A percentile compares a stretch with the other conserved stretches of the same genome.
Conservation (phyloP, 208 protist species). For the Leishmania lainsoni region DNA sequence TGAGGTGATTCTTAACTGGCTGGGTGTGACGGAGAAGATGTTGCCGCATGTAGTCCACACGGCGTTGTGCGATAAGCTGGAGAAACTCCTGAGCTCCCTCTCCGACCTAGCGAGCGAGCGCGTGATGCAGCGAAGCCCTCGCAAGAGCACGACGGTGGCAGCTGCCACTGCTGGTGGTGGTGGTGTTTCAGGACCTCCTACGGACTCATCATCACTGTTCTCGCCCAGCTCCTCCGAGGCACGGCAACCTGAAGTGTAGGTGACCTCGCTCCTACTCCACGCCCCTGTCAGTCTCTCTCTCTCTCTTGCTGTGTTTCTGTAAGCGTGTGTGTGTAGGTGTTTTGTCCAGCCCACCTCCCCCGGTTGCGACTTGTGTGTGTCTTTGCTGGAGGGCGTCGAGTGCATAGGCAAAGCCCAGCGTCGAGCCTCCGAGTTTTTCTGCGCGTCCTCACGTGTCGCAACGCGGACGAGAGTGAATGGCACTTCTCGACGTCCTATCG, state of each 20-base stretch:
- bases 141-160: too few relatives aligned
- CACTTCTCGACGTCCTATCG: too few relatives aligned
- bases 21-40: conserved; percentile 88
- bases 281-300: not conserved
- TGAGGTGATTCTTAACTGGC: conserved; percentile 89
- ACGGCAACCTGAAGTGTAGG: not conserved
- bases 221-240: not conserved
- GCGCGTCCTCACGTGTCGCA: too few relatives aligned
- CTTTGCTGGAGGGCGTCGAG: not conserved
- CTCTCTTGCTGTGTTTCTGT: not conserved
- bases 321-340: not conserved
- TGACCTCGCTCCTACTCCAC: not conserved
- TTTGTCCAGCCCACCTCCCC: not conserved
- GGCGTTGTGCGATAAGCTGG: conserved; percentile 70
- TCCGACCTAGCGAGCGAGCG: conserved; percentile 42
- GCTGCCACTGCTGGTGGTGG: not conserved
- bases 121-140: conserved; percentile 2
- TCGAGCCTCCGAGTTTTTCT: too few relatives aligned
- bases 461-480: too few relatives aligned
- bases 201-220: not conserved
- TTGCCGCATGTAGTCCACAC: conserved; percentile 75
- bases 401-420: too few relatives aligned
- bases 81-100: conserved; percentile 46
- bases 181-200: too few relatives aligned
- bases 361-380: not conserved